phyloP scores from a whole-genome alignment of 148 eudicot genomes.

The Fagopyrum esculentum region DNA sequence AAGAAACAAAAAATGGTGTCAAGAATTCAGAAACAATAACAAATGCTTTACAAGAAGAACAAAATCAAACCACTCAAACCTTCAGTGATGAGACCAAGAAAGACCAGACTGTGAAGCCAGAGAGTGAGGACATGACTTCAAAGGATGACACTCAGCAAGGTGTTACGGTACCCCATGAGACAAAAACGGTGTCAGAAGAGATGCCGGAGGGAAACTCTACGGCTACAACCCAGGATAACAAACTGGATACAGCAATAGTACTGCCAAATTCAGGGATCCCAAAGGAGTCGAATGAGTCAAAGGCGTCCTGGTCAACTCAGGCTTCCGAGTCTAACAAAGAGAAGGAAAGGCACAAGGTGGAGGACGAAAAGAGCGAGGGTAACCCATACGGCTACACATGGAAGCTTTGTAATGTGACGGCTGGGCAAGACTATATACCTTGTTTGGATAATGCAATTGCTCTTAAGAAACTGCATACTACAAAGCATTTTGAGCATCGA shows the following conservation, averaged over 20 bases:
- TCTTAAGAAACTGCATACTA: slow-evolving; percentile 32
- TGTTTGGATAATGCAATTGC: slow-evolving; percentile 79
- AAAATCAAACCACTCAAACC: slow-evolving; percentile 22
- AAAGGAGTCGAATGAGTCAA: slow-evolving; percentile 66
- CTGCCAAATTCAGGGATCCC: slow-evolving; percentile 54
- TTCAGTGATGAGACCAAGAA: slow-evolving; percentile 30
- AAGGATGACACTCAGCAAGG: slow-evolving; percentile 4
- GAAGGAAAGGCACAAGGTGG: slow-evolving; percentile 46
- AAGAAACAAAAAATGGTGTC: background rate
- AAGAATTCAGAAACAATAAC: background rate
- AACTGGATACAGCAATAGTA: slow-evolving; percentile 17
- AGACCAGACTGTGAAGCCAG: slow-evolving; percentile 23
- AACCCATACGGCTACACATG: slow-evolving; percentile 39
- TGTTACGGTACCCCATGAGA: background rate
- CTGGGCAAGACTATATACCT: slow-evolving; percentile 74
- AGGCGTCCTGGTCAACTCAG: slow-evolving; percentile 68
- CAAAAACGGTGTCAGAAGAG: background rate
- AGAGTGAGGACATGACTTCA: slow-evolving; percentile 19
- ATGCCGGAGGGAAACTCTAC: background rate
- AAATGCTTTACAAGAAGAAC: background rate
- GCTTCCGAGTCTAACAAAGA: slow-evolving; percentile 54
- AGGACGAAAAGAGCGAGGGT: slow-evolving; percentile 16
- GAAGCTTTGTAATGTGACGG: slow-evolving; percentile 65
- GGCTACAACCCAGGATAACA: slow-evolving; percentile 10
- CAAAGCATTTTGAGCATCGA: slow-evolving; percentile 65